Percentiles rank a stretch among this genome's conserved stretches.
phyloP scores from a whole-genome alignment of 352 stramenopile genomes.

The Globisporangium alternatum region DNA sequence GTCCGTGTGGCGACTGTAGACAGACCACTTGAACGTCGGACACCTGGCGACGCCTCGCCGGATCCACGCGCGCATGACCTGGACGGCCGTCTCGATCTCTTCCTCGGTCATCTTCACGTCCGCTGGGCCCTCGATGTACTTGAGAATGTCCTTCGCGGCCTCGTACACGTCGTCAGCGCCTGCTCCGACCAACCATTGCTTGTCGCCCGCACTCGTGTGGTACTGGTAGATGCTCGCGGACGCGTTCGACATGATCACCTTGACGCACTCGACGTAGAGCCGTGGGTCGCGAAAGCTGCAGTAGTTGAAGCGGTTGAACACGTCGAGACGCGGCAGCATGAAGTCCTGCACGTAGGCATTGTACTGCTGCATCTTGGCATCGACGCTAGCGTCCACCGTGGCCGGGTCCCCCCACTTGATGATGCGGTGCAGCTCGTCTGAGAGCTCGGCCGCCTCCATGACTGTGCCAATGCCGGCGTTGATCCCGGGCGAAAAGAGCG shows the following conservation, averaged over 20 bases:
- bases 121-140: not conserved
- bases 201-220: not conserved
- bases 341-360: not conserved
- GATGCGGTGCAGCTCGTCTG: not conserved
- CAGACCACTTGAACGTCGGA: not conserved
- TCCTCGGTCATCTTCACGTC: slow-evolving; percentile 4
- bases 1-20: slow-evolving; percentile 2
- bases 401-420: not conserved
- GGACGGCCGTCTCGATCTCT: not conserved
- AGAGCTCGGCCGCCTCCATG: not conserved
- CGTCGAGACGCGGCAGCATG: not conserved
- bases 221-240: not conserved
- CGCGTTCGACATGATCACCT: not conserved
- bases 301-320: slow-evolving; percentile 5
- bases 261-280: slow-evolving; percentile 3
- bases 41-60: not conserved
- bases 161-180: not conserved
- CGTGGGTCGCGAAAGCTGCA: slow-evolving; percentile 2
- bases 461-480: not conserved
- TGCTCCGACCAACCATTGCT: not conserved
- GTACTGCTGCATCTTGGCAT: not conserved
- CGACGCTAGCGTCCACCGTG: not conserved
- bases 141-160: not conserved
- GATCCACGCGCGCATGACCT: not conserved
- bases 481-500: not conserved